Base-by-base conservation (phyloP, 306 rosid genomes). In the Medicago lupulina region DNA sequence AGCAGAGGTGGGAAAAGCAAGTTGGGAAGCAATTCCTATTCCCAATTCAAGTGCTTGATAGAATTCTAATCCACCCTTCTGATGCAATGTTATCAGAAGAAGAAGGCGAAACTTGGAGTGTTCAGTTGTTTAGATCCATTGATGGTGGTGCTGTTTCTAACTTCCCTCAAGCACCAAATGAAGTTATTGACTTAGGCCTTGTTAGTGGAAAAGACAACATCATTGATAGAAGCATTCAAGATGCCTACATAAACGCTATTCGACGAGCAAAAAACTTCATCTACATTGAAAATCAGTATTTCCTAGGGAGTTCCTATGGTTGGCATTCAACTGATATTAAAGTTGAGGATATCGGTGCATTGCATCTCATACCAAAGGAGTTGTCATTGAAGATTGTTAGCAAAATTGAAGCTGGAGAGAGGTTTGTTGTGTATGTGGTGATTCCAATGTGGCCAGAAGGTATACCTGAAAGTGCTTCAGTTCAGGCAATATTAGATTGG, bases 361-460 rank as follows among this genome's bases (percentile, higher is more conserved):
- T 91, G 89, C 90, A 91, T 79, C 88, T 88, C 4, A 86, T 93
- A 79, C 97, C 97, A 51, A 93, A 87, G 76, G 98, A 93, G 83
- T 31, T 93, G 1, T 88, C 94, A 12, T 68, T 88, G 17, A 93
- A 93, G 85, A 89, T 93, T 79, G 84, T 89, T 7, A 89, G 92
- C 44, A 93, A 91, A 77, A 91, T 93, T 50, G 87, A 91, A 81
- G 86, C 88, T 9, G 83, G 76, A 63, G 84, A 93, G 66, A 86
- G 97, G 75, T 93, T 93, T 72, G 64, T 39, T 11, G 94, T 81
- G 19, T 93, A 91, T 76, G 54, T 91, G 41, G 92, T 89, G 86
- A 81, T 93, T 49, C 97, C 96, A 66, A 88, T 89, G 97, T 93
- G 98, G 94, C 97, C 98, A 25, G 93, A 93, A 86, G 96, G 96